Evolutionary conservation across 2,329 filamentous ascomycete genomes (phyloP).

Genomic region (Thelonectria olida): DNA sequence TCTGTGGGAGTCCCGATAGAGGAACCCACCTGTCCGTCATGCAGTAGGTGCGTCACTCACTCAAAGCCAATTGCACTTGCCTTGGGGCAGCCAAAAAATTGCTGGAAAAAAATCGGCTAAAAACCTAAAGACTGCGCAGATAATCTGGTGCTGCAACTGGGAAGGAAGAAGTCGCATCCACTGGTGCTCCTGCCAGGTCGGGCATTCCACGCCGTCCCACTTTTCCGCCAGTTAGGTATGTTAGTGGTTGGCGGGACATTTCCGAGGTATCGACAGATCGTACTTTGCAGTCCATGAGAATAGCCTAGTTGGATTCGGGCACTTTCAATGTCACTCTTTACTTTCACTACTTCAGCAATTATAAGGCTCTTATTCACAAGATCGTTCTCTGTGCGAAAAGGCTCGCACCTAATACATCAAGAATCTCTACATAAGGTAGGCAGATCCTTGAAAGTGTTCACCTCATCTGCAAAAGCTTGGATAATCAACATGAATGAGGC

Average conservation of each 20-base stretch:
- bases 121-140: not conserved
- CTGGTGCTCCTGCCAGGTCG: slow-evolving; percentile 1
- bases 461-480: too few relatives aligned
- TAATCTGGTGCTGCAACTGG: not conserved
- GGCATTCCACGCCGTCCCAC: not conserved
- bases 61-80: slow-evolving; percentile 22
- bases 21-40: slow-evolving; percentile 36
- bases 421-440: not conserved
- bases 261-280: too few relatives aligned
- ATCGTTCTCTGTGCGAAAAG: too few relatives aligned
- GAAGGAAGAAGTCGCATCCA: slow-evolving; percentile 1
- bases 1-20: slow-evolving; percentile 30
- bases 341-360: too few relatives aligned
- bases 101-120: slow-evolving; percentile 17
- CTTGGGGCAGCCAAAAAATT: slow-evolving; percentile 4
- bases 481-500: too few relatives aligned
- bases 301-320: too few relatives aligned
- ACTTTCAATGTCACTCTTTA: too few relatives aligned
- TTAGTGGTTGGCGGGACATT: not conserved
- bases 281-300: too few relatives aligned
- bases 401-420: too few relatives aligned
- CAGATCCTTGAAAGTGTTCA: not conserved
- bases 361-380: too few relatives aligned
- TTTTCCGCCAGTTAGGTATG: not conserved
- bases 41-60: slow-evolving; percentile 20